Evolutionary conservation across 768 basidiomycete genomes (phyloP), one percentile per base, ranked within the genome.

Genomic region (Leccinellum rugosiceps): DNA sequence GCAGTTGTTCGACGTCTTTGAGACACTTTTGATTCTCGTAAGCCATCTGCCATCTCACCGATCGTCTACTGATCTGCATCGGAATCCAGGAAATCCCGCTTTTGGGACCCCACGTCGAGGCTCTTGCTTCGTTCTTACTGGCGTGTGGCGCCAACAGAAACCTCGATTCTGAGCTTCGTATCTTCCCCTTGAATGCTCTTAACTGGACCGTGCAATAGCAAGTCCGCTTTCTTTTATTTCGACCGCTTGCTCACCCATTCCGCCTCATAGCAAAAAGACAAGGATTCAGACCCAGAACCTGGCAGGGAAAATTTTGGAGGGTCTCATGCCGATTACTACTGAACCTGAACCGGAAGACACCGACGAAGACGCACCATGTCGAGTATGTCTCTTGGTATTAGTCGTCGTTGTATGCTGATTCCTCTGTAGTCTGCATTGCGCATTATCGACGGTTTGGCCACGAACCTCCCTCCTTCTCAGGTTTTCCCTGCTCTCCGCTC

Each of bases 151-250:
- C 82, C 31, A 94, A 96, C 77, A 82, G 80, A 60, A 74, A 76
- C 11, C 85, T 87, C 65, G 90, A 92, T 46, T 73, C 76, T 49
- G 93, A 91, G 52, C 83, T 97, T 57, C 89, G 97, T 56, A 83
- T 94, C 58, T 87, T 97, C 64, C 87, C 90, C 10, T 82, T 99
- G 38, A 98, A 98, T 67, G 90, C 92, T 7, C 83, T 99, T 9
- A 90, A 93, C 68, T 98, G 95, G 95, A 93, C 94, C 8, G 88
- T 98, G 53, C 90, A 95, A 79, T 98, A 98, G 94, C 87, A 66
- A 65, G 88, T 76, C 7, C 1, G 4, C 19, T 30, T 34, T 17
- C 38, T 34, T 10, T 6, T n/a, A 14, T 14, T 11, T 28, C 35
- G 3, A 19, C 26, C 19, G 19, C n/a, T 44, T 52, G 9, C 28